Percentiles rank a stretch among this genome's conserved stretches.
phyloP scores from a whole-genome alignment of 1,284 basidiomycete species.

The Cystobasidium pallidum region DNA sequence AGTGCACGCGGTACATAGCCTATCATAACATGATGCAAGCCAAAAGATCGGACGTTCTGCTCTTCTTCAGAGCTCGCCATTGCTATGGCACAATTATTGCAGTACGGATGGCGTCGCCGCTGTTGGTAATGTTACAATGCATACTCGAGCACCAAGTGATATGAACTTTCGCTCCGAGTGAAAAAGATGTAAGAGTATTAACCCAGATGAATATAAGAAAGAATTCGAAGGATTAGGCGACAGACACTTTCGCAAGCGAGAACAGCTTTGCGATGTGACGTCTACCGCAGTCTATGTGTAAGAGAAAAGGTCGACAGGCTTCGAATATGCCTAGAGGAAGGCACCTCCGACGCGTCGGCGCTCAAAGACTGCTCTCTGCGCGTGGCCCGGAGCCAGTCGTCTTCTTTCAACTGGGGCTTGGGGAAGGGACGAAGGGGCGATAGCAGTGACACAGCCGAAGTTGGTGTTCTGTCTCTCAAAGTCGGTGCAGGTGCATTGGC shows the following conservation, averaged over 20 bases:
- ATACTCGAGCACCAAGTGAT: conserved; percentile 1
- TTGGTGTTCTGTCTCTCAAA: conserved; percentile 4
- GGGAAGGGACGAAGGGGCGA: neutral
- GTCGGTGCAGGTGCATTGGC: neutral
- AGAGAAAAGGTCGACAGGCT: too few species aligned
- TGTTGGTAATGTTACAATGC: neutral
- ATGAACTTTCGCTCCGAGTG: neutral
- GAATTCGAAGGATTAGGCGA: too few species aligned
- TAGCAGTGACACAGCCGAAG: neutral
- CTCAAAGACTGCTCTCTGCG: neutral
- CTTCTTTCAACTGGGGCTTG: neutral
- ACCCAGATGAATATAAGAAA: neutral
- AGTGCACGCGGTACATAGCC: too few species aligned
- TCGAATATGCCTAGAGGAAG: too few species aligned
- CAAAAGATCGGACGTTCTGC: too few species aligned
- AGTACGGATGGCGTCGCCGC: neutral
- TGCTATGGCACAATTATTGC: neutral
- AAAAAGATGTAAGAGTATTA: neutral
- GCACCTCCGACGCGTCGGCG: conserved; percentile 6
- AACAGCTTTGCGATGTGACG: too few species aligned
- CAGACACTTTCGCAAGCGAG: too few species aligned
- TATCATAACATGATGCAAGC: too few species aligned
- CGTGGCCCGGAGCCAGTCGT: neutral
- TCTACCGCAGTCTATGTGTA: too few species aligned
- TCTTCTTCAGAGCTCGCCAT: neutral